These are phyloP conservation scores for Boletus hoseneyae DNA, from an alignment of 1,284 basidiomycete genomes.

Conservation along the genomic window DNA sequence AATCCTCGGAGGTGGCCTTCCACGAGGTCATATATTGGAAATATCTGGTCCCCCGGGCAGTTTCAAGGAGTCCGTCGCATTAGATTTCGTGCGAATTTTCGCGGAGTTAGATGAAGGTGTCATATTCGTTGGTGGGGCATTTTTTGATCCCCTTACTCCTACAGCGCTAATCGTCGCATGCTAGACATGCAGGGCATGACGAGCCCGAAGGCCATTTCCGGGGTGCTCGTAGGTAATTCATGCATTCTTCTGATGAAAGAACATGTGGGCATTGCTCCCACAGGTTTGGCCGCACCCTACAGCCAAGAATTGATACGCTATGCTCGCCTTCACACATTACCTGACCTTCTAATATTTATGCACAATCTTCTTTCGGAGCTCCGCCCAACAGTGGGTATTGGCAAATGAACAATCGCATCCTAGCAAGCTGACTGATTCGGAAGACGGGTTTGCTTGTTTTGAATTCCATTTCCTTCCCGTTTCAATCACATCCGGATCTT, in stretches of 20 bases:
- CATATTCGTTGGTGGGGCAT: constrained; percentile 57
- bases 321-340: constrained; percentile 40
- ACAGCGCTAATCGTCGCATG: constrained; percentile 13
- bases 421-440: constrained; percentile 14
- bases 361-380: constrained; percentile 47
- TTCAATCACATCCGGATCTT: constrained; percentile 46
- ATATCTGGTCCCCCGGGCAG: constrained; percentile 72
- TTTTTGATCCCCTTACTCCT: neutral
- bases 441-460: constrained; percentile 58
- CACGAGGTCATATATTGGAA: constrained; percentile 60
- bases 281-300: constrained; percentile 20
- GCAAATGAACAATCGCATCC: constrained; percentile 14
- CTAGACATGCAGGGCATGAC: constrained; percentile 66
- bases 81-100: constrained; percentile 47
- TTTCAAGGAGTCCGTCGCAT: constrained; percentile 53
- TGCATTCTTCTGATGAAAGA: constrained; percentile 13
- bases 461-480: constrained; percentile 63
- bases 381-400: constrained; percentile 44
- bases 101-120: constrained; percentile 45
- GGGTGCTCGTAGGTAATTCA: constrained; percentile 40
- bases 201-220: constrained; percentile 43
- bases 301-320: constrained; percentile 29
- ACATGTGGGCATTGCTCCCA: constrained; percentile 19
- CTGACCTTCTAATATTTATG: constrained; percentile 58
- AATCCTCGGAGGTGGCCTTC: constrained; percentile 58